Base-by-base conservation (phyloP, 2,329 filamentous ascomycete species). In the Karstenula rhodostoma region DNA sequence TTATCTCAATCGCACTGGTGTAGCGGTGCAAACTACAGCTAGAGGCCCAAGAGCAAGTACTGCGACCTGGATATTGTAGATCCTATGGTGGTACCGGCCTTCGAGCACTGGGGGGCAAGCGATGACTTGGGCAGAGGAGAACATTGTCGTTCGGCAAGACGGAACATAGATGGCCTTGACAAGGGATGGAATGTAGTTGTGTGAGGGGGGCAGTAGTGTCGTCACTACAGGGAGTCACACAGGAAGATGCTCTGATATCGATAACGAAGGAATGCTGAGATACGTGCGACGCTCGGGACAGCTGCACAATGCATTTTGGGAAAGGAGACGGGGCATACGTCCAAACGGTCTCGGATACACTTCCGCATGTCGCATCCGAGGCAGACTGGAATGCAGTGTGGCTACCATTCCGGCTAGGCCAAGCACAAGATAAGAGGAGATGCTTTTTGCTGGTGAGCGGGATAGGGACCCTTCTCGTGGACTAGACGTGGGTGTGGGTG, bases 111-210 rank as follows among this genome's bases (percentile, higher is more conserved):
- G 44, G 22, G 5, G 50, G 12, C 42, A 32, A 35, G 25, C 17
- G 6, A 25, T 52, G 27, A 15, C 12, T 56, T 47, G 23, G 19
- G 32, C n/a, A 46, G 32, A 12, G 9, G 19, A 42, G 32, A 6
- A 19, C 8, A 32, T 8, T 32, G 35, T 43, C 44, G 23, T 42
- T 43, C 17, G 33, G 22, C 22, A 44, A 44, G 42, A 44, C 42
- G 42, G 23, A 47, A 4, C 10, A 22, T n/a, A 49, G n/a, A 32
- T 49, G 19, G 44, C 25, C 53, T 29, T 25, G 52, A 53, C 58
- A 57, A 56, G 46, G 40, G 33, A 51, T 52, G 58, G 53, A 60
- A 56, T 56, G 52, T 27, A 27, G 2, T 43, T n/a, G 15, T n/a
- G 15, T n/a, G 33, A 54, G 23, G 19, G 42, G 5, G 29, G 19